Evolutionary conservation across 306 rosid species (phyloP).

Genomic region (Dryas alaskensis): DNA sequence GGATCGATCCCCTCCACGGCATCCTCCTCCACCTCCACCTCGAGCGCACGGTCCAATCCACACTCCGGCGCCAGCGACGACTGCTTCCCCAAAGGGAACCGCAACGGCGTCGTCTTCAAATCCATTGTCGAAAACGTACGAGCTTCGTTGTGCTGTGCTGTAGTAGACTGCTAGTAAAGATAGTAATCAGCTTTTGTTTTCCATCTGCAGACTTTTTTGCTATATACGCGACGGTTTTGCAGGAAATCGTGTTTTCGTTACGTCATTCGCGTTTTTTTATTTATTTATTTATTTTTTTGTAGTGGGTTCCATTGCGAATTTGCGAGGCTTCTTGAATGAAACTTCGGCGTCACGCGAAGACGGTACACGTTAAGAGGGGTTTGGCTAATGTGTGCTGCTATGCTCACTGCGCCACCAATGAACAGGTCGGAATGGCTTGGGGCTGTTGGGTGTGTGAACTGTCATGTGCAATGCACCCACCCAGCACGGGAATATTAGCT

Average conservation of each 20-base stretch:
- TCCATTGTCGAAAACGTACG: slow-evolving; percentile 44
- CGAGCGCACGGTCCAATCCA: neutral
- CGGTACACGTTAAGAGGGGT: neutral
- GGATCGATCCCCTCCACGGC: slow-evolving; percentile 45
- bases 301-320: neutral
- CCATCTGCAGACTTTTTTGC: neutral
- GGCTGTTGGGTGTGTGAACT: neutral
- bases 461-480: neutral
- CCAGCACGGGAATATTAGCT: neutral
- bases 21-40: slow-evolving; percentile 14
- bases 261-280: neutral
- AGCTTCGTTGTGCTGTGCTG: neutral
- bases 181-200: neutral
- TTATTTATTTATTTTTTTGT: neutral
- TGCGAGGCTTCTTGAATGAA: slow-evolving; percentile 37
- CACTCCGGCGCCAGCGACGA: slow-evolving; percentile 83
- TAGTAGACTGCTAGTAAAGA: neutral
- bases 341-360: slow-evolving; percentile 15
- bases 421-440: neutral
- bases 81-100: slow-evolving; percentile 74
- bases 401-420: neutral
- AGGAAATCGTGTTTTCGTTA: neutral
- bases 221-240: slow-evolving; percentile 12
- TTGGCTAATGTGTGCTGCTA: neutral
- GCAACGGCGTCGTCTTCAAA: slow-evolving; percentile 40